Evolutionary conservation across 306 rosid species (phyloP), one percentile per base, ranked within the genome.

Genomic region (Cicer chorassanicum): DNA sequence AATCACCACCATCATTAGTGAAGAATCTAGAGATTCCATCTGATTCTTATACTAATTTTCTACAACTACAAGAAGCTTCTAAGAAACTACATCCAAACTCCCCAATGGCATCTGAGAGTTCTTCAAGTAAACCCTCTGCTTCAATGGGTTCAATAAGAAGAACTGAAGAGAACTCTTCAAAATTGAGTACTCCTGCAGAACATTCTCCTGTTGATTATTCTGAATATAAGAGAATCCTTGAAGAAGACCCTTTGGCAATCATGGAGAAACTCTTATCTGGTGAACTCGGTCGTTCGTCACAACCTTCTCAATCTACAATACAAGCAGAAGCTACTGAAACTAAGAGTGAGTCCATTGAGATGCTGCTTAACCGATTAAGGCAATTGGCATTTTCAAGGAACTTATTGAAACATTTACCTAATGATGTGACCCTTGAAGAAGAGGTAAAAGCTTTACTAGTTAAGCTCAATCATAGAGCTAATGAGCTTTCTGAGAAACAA

Each of bases 401-500:
- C 65, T 59, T 59, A 36, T 2, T 59, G 40, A 59, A 59, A 29
- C 12, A 24, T 59, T 29, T 59, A 12, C 14, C 40, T 8, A 57
- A 57, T 57, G 64, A 24, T 11, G 64, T 11, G 41, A 11, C 41
- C 8, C 64, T 57, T 24, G 15, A 2, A 24, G 41, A 57, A 57
- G 41, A 57, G 40, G 64, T 57, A 40, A 57, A 57, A 24, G 40
- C 41, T 57, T 57, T 57, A 57, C 12, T 57, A 57, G 41, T 29
- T 57, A 57, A 57, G 29, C 15, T 57, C 41, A 24, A 57, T 21
- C 6, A 1, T 57, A 57, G 64, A 57, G 64, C 64, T 63, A 9
- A 40, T 40, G 34, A 63, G 49, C 68, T 63, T 40, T 63, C 68
- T 63, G 68, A 63, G 24, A 63, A 39, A 39, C 68, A 63, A 63